A percentile compares a stretch with the other conserved stretches of the same genome.
These are phyloP conservation scores for Penicillium sp. DNA, from an alignment of 2,329 filamentous ascomycete genomes.

Conservation along the genomic window DNA sequence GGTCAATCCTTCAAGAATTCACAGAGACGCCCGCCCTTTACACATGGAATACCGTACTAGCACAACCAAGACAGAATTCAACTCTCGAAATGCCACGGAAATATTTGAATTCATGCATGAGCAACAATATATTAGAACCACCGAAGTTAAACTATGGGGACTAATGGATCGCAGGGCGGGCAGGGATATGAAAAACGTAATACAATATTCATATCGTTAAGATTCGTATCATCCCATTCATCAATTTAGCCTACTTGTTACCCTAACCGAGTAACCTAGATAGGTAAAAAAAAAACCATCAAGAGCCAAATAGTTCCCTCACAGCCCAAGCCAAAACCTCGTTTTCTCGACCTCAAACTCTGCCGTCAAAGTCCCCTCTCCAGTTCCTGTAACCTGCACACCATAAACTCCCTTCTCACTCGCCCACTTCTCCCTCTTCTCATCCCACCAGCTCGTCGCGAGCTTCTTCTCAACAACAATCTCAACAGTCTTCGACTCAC, in stretches of 20 bases:
- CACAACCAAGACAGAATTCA: no score
- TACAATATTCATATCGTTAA: background rate
- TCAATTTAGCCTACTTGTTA: background rate
- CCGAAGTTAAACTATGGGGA: no score
- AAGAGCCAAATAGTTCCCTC: constrained; percentile 1
- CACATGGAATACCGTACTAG: no score
- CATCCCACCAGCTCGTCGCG: constrained; percentile 72
- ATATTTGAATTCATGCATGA: no score
- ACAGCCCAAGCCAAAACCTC: constrained; percentile 71
- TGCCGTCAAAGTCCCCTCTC: constrained; percentile 55
- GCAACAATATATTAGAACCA: no score
- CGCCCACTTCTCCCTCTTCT: constrained; percentile 68
- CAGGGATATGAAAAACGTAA: no score
- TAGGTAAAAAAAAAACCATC: background rate
- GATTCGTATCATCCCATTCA: background rate
- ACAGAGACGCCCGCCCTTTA: no score
- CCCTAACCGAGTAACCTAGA: background rate
- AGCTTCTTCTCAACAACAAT: constrained; percentile 67
- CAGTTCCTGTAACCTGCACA: constrained; percentile 65
- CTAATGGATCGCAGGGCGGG: no score
- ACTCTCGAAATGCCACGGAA: no score
- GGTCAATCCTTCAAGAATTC: no score
- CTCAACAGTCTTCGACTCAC: constrained; percentile 62
- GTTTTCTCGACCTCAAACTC: constrained; percentile 65
- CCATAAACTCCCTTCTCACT: constrained; percentile 69